These are phyloP conservation scores for Euphrasia arctica DNA, from an alignment of 305 asterid genomes.

Conservation along the genomic window DNA sequence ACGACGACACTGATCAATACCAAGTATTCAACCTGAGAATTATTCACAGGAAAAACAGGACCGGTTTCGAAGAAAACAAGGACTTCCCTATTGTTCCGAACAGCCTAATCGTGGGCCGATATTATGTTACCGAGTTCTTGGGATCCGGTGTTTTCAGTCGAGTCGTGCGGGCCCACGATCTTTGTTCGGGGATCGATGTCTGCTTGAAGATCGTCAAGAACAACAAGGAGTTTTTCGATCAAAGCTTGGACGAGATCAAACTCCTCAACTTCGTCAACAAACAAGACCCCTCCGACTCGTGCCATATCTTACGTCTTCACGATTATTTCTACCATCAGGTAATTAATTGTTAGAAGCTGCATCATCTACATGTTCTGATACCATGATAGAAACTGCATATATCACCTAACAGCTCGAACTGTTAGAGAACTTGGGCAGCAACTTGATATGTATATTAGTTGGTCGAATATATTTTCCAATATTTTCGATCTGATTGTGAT, in stretches of 20 bases:
- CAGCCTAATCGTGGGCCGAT: constrained; percentile 67
- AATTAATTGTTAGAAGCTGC: constrained; percentile 3
- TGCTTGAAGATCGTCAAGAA: constrained; percentile 91
- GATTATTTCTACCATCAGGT: constrained; percentile 95
- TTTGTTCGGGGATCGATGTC: constrained; percentile 66
- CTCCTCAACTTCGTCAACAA: constrained; percentile 84
- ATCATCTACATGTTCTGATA: too few species aligned
- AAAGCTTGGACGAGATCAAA: constrained; percentile 88
- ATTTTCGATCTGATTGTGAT: too few species aligned
- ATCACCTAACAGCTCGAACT: too few species aligned
- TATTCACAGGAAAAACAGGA: constrained; percentile 89
- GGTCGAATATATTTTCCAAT: too few species aligned
- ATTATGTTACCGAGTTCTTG: constrained; percentile 59
- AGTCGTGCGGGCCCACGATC: constrained; percentile 84
- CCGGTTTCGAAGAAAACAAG: constrained; percentile 88
- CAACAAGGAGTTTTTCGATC: constrained; percentile 88
- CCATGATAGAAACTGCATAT: too few species aligned
- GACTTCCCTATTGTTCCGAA: constrained; percentile 74
- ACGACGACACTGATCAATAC: constrained; percentile 39
- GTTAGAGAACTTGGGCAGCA: too few species aligned
- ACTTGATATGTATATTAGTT: too few species aligned
- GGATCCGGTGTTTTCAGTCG: constrained; percentile 96
- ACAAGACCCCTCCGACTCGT: constrained; percentile 75
- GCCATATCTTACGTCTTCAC: constrained; percentile 76
- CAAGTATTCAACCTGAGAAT: constrained; percentile 68